These are phyloP conservation scores for Sarocladium strictum DNA, from an alignment of 2,329 filamentous ascomycete genomes.

Conservation along the genomic window DNA sequence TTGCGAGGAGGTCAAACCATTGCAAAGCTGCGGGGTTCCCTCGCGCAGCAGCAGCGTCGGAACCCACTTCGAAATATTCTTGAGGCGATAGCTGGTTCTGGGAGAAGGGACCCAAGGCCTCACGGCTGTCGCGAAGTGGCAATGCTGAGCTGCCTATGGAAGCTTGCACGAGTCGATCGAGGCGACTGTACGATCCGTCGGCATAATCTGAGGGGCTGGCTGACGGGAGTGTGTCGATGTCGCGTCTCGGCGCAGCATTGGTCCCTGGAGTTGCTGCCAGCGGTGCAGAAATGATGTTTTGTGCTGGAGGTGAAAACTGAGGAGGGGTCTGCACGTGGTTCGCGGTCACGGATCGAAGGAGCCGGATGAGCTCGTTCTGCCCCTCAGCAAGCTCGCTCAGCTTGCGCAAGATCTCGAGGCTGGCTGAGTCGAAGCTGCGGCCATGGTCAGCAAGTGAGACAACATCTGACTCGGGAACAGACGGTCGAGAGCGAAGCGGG, in stretches of 20 bases:
- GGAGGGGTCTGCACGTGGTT: conserved; percentile 9
- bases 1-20: conserved; percentile 20
- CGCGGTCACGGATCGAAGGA: conserved; percentile 13
- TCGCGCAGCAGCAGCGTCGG: conserved; percentile 17
- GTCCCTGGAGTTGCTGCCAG: conserved; percentile 1
- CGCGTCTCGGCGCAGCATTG: not conserved
- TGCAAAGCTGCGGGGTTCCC: conserved; percentile 18
- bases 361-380: conserved; percentile 16
- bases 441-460: not conserved
- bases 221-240: not conserved
- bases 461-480: not conserved
- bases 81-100: conserved; percentile 9
- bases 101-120: not conserved
- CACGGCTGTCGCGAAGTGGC: not conserved
- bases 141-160: conserved; percentile 1
- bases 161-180: not conserved
- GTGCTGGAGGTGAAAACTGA: not conserved
- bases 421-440: conserved; percentile 29
- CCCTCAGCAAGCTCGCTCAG: conserved; percentile 16
- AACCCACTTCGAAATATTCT: conserved; percentile 14
- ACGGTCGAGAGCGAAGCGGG: too few species aligned
- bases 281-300: not conserved
- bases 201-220: not conserved
- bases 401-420: conserved; percentile 25
- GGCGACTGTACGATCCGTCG: not conserved